Evolutionary conservation across 805 yeast species (phyloP).

Genomic region (Candida piceae): DNA sequence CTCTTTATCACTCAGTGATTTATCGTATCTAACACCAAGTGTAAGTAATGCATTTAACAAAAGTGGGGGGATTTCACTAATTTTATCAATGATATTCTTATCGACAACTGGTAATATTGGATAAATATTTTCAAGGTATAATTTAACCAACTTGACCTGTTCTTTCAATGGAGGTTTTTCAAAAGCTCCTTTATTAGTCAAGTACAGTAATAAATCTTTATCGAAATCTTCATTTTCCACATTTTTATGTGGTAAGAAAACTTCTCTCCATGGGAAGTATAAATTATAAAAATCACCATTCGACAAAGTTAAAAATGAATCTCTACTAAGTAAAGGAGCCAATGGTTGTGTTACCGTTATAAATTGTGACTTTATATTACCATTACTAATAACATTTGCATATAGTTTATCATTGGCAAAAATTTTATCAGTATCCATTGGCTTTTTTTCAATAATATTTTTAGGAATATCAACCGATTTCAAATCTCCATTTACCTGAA

Average conservation of each 20-base stretch:
- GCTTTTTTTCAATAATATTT: too few species aligned
- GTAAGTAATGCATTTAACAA: constrained; percentile 28
- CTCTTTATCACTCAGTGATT: constrained; percentile 5
- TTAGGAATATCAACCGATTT: too few species aligned
- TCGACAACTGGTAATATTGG: constrained; percentile 29
- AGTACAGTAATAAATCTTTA: constrained; percentile 19
- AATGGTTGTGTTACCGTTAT: constrained; percentile 29
- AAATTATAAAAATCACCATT: constrained; percentile 27
- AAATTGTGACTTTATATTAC: constrained; percentile 23
- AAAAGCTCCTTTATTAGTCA: constrained; percentile 24
- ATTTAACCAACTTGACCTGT: constrained; percentile 16
- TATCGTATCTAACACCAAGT: constrained; percentile 21
- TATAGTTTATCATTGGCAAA: constrained; percentile 23
- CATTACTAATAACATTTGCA: constrained; percentile 20
- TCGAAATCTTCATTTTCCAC: constrained; percentile 14
- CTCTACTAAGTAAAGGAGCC: constrained; percentile 28
- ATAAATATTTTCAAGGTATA: constrained; percentile 23
- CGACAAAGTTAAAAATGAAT: constrained; percentile 27
- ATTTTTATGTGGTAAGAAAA: constrained; percentile 15
- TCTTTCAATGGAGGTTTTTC: constrained; percentile 18
- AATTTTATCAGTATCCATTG: too few species aligned
- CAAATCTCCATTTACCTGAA: too few species aligned
- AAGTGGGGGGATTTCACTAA: constrained; percentile 18
- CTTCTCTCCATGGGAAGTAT: constrained; percentile 30
- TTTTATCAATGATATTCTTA: constrained; percentile 13